These are phyloP conservation scores for Phytophthora macrochlamydospora DNA, from an alignment of 352 stramenopile species.

Conservation along the genomic window DNA sequence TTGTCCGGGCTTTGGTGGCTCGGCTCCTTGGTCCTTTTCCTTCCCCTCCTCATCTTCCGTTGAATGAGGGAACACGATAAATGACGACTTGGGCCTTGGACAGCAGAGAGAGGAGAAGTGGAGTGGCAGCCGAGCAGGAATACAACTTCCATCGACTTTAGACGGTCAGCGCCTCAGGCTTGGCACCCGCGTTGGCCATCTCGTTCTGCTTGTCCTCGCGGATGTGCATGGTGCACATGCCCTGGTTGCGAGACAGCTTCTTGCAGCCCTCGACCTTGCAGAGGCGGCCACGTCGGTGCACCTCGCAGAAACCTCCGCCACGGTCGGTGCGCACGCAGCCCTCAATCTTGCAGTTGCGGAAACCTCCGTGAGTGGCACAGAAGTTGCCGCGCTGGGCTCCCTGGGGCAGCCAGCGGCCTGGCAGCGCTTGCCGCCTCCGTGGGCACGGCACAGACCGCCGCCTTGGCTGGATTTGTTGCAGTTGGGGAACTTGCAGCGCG, in stretches of 20 bases:
- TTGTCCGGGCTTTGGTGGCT: slow-evolving; percentile 6
- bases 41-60: slow-evolving; percentile 41
- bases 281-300: slow-evolving; percentile 78
- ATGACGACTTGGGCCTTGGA: slow-evolving; percentile 1
- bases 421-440: slow-evolving; percentile 84
- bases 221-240: slow-evolving; percentile 91
- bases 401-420: slow-evolving; percentile 71
- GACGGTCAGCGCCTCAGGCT: slow-evolving; percentile 18
- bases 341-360: slow-evolving; percentile 89
- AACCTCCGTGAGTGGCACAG: slow-evolving; percentile 82
- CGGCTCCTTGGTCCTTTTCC: slow-evolving; percentile 5
- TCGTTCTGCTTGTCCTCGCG: slow-evolving; percentile 80
- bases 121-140: slow-evolving; percentile 11
- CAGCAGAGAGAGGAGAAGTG: slow-evolving; percentile 26
- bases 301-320: slow-evolving; percentile 84
- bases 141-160: slow-evolving; percentile 4
- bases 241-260: slow-evolving; percentile 88
- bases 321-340: slow-evolving; percentile 83
- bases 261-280: slow-evolving; percentile 89
- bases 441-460: slow-evolving; percentile 73
- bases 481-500: slow-evolving; percentile 81
- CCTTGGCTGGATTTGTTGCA: slow-evolving; percentile 88
- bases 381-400: slow-evolving; percentile 86
- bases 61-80: slow-evolving; percentile 37
- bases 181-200: background rate